Conservation (phyloP, 176 grass and related monocot species). For the Aegilops speltoides region DNA sequence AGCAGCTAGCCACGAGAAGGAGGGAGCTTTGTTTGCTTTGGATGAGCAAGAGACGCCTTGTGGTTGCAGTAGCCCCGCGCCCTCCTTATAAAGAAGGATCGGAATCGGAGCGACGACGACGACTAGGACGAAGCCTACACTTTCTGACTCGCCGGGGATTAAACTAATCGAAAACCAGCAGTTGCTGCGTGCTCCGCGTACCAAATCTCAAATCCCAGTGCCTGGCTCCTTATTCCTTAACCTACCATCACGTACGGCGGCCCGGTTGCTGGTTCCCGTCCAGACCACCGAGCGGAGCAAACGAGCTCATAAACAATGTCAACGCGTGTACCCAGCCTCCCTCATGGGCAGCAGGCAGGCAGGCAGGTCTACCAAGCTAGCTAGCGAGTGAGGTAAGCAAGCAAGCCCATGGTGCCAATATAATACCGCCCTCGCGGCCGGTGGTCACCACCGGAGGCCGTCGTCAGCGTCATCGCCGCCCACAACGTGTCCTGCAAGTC, state of each 20-base stretch:
- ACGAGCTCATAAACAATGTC: slow-evolving; percentile 33
- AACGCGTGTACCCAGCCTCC: slow-evolving; percentile 22
- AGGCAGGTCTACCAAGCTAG: background rate
- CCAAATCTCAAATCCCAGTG: slow-evolving; percentile 35
- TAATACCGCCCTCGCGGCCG: background rate
- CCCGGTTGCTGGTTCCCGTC: background rate
- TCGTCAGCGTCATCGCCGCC: background rate
- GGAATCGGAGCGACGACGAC: background rate
- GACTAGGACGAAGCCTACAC: slow-evolving; percentile 27
- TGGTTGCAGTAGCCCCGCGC: background rate
- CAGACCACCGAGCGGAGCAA: background rate
- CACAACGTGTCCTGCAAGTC: slow-evolving; percentile 14
- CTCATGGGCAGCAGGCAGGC: slow-evolving; percentile 1
- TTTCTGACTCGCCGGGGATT: slow-evolving; percentile 46
- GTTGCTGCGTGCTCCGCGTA: background rate
- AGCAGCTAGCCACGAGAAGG: background rate
- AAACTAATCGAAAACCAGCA: background rate
- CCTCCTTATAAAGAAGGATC: slow-evolving; percentile 41
- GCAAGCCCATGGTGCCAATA: background rate
- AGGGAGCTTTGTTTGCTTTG: background rate
- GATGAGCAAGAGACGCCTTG: slow-evolving; percentile 7
- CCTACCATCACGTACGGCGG: background rate
- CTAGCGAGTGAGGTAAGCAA: slow-evolving; percentile 23
- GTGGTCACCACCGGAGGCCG: background rate
- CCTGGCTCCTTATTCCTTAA: background rate